These are phyloP conservation scores for Microthlaspi erraticum DNA, from an alignment of 345 rosid species.

Conservation along the genomic window DNA sequence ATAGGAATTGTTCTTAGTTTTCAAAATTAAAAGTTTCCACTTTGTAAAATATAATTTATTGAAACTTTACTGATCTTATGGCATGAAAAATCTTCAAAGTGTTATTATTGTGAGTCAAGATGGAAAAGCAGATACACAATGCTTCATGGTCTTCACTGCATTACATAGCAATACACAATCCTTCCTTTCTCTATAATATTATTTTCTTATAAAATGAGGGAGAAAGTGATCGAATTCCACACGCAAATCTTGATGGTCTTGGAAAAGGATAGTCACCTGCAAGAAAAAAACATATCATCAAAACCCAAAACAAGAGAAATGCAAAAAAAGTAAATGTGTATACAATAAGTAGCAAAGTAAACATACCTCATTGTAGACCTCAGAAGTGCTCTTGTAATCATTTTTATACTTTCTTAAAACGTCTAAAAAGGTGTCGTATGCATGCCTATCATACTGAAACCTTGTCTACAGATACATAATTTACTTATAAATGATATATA, in stretches of 20 bases:
- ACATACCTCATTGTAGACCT: conserved; percentile 76
- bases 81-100: background rate
- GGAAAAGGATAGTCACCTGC: conserved; percentile 76
- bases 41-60: background rate
- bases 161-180: background rate
- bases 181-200: background rate
- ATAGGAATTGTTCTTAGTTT: background rate
- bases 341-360: background rate
- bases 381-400: conserved; percentile 65
- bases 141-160: background rate
- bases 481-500: no score
- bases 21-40: background rate
- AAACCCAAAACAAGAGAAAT: background rate
- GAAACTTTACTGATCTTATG: background rate
- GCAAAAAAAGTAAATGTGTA: background rate
- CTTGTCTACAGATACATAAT: conserved; percentile 56
- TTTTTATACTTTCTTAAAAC: conserved; percentile 70
- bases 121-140: background rate
- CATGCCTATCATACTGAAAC: conserved; percentile 68
- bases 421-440: conserved; percentile 77
- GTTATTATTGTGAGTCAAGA: background rate
- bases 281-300: conserved; percentile 18
- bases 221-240: conserved; percentile 73
- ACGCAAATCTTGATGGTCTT: conserved; percentile 76
- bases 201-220: conserved; percentile 38